Evolutionary conservation across 148 eudicot species (phyloP).

Genomic region (Rhododendron ferrugineum): DNA sequence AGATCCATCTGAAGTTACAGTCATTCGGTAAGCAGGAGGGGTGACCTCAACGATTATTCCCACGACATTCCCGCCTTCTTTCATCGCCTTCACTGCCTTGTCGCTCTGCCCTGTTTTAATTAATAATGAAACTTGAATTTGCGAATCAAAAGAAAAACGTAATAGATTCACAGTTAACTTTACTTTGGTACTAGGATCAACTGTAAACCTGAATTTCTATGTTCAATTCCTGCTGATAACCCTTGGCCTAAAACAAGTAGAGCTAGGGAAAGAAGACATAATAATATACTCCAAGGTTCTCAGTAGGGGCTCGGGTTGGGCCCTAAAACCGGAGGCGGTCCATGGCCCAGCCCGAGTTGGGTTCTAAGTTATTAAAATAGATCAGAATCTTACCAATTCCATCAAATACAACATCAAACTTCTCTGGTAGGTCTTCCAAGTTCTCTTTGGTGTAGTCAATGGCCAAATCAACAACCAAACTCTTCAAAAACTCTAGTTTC

Average conservation of each 20-base stretch:
- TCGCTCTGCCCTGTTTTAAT: constrained; percentile 57
- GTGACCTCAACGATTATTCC: constrained; percentile 63
- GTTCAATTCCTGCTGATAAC: too few species aligned
- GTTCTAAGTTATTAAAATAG: too few species aligned
- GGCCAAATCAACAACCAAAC: constrained; percentile 75
- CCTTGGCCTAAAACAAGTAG: too few species aligned
- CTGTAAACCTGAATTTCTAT: too few species aligned
- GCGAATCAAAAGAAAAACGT: too few species aligned
- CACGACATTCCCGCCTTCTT: constrained; percentile 85
- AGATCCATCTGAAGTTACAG: constrained; percentile 67
- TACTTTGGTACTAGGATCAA: too few species aligned
- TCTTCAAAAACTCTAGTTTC: constrained; percentile 65
- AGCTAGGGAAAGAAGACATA: too few species aligned
- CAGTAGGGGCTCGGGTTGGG: too few species aligned
- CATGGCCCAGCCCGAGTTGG: not conserved
- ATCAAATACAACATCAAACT: constrained; percentile 88
- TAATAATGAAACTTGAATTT: not conserved
- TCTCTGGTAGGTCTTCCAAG: constrained; percentile 74
- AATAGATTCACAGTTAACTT: too few species aligned
- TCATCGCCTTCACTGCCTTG: constrained; percentile 62
- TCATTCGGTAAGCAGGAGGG: constrained; percentile 81
- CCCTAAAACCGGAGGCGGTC: not conserved
- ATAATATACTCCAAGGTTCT: too few species aligned
- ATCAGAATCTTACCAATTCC: constrained; percentile 58
- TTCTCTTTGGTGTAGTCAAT: constrained; percentile 83